These are phyloP conservation scores for Saccharomyces pastorianus DNA, from an alignment of 1,139 yeast species.

Conservation along the genomic window DNA sequence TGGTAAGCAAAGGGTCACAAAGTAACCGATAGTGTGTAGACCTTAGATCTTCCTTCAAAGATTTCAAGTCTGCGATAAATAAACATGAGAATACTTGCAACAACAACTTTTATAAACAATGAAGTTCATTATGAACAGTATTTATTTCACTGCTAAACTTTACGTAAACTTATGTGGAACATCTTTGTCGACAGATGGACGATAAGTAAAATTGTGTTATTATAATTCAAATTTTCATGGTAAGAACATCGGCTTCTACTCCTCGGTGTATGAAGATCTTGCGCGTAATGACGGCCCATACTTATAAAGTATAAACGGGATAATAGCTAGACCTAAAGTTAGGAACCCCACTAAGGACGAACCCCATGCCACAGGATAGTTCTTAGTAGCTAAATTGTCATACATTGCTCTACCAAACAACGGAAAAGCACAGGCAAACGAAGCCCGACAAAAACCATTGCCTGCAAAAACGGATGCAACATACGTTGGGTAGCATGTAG, in stretches of 20 bases:
- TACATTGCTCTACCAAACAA: slow-evolving; percentile 50
- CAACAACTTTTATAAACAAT: neutral
- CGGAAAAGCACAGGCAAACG: slow-evolving; percentile 46
- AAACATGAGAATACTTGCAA: neutral
- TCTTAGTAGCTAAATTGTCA: slow-evolving; percentile 37
- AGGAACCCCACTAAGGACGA: slow-evolving; percentile 42
- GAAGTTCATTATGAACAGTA: too few species aligned
- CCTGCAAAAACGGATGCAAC: slow-evolving; percentile 56
- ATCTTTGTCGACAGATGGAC: neutral
- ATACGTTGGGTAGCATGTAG: slow-evolving; percentile 35
- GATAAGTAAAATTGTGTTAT: neutral
- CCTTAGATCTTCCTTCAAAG: neutral
- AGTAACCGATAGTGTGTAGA: too few species aligned
- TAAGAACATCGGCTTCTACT: neutral
- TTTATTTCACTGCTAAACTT: neutral
- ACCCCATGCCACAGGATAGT: slow-evolving; percentile 53
- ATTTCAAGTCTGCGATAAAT: neutral
- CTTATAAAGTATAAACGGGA: slow-evolving; percentile 42
- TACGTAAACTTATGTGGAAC: neutral
- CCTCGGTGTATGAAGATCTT: slow-evolving; percentile 5
- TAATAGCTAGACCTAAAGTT: slow-evolving; percentile 36
- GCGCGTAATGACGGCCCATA: slow-evolving; percentile 43
- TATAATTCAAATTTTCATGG: neutral
- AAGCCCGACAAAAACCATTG: slow-evolving; percentile 45
- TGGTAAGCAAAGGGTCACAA: too few species aligned